Base-by-base conservation (phyloP, 192 early-diverging fungal species). In the Backusella luteola region DNA sequence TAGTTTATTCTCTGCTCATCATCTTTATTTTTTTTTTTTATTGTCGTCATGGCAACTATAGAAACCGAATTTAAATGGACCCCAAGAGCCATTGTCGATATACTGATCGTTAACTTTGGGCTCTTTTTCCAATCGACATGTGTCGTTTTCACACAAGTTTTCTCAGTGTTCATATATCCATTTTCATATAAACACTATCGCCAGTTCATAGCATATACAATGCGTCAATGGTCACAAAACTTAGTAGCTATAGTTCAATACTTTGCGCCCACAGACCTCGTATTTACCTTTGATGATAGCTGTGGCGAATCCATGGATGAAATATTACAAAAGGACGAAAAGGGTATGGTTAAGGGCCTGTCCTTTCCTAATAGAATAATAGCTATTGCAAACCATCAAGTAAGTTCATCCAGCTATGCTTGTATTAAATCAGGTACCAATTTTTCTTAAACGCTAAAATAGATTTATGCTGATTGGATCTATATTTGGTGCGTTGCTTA, bases 401-500 rank as follows among this genome's bases (percentile, higher is more conserved):
- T 88, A 83, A 29, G 23, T 19, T 44, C 6, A 68, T 26, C 49
- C n/a, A 44, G 32, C 7, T 9, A 14, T 39, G n/a, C 21, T 69
- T 69, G 67, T 36, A 15, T 34, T 63, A 63, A 63, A 63, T 0
- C 56, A 29, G 29, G 52, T 29, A 63, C 56, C 0, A 32, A 14
- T 63, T 63, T 29, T 26, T 63, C 12, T 63, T 56, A 9, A 21
- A 41, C 17, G 9, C 66, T 38, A 34, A 8, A 4, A 12, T 29
- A 90, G 89, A 89, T 90, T 63, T 91, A 91, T 66, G 87, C 88
- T 8, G 89, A 91, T 76, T 91, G 89, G 91, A 87, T 91, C 75
- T 95, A 94, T 76, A 83, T 90, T 17, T 90, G 89, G 89, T 86
- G 74, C 34, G 82, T 89, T 32, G 85, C 92, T 7, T 92, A 93